Base-by-base conservation (phyloP, 2,329 filamentous ascomycete genomes). In the Apiospora sp. region DNA sequence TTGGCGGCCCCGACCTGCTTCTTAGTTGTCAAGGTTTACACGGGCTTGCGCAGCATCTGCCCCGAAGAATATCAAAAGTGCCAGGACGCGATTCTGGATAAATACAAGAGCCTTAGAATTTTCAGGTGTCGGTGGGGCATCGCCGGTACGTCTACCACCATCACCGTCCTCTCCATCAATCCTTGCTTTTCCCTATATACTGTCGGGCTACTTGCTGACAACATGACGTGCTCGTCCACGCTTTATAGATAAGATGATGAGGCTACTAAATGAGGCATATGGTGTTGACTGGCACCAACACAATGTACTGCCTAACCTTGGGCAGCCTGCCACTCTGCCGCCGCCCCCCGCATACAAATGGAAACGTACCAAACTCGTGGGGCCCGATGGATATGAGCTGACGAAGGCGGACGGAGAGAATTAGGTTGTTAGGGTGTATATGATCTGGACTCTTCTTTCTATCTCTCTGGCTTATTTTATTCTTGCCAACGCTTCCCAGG, bases 111-210 rank as follows among this genome's bases (percentile, higher is more conserved):
- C 73, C 73, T 81, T 24, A 75, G 70, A 73, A 67, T 81, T 34
- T 81, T 81, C 67, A 80, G 79, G 46, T 79, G 77, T 51, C 75
- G 80, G 6, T 81, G 80, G 80, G 80, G 79, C 4, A 79, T 81
- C 61, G 80, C 80, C 41, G 79, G 80, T 81, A 73, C n/a, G 77
- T 75, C 75, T 41, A 22, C n/a, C 58, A 1, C 37, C 12, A 37
- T 68, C 54, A 0, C 51, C 10, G 51, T 71, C 48, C 61, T 54
- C 37, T 34, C 69, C 0, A 37, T 3, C 46, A 16, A 24, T 12
- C 43, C 34, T 3, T 71, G 30, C 3, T 10, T 10, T n/a, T 12
- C 27, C 30, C 8, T 4, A 12, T 27, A 54, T 61, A 10, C 54
- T 10, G 14, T 22, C 6, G 5, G 16, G 22, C 30, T 49, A 49